Conservation (phyloP, 208 protist genomes). For the Leishmania guyanensis region DNA sequence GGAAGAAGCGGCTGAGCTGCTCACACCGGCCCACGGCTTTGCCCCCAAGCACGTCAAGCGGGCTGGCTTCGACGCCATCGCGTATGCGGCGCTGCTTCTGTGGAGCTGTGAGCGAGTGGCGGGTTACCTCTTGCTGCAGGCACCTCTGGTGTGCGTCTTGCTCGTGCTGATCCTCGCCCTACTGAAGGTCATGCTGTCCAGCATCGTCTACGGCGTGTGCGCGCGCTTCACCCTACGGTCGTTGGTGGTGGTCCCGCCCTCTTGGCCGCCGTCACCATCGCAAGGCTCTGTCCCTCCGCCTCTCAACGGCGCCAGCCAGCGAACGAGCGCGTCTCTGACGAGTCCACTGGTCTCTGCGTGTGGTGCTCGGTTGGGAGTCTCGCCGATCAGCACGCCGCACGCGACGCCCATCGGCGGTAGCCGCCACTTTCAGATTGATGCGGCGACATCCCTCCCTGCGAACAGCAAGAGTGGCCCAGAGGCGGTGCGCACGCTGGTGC, state of each 20-base stretch:
- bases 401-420: conserved; percentile 1
- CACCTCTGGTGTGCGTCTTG: conserved; percentile 34
- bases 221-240: conserved; percentile 19
- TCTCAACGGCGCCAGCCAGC: background rate
- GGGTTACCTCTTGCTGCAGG: conserved; percentile 21
- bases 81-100: conserved; percentile 49
- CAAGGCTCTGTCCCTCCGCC: background rate
- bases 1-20: conserved; percentile 16
- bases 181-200: conserved; percentile 30
- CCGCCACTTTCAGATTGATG: background rate
- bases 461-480: background rate
- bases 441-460: background rate
- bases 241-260: conserved; percentile 7
- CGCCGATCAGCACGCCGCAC: conserved; percentile 9
- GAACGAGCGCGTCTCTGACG: background rate
- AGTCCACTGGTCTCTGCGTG: background rate
- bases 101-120: conserved; percentile 42
- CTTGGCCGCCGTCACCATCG: background rate
- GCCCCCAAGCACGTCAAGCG: conserved; percentile 48
- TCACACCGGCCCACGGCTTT: conserved; percentile 44
- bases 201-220: conserved; percentile 13
- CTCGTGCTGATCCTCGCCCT: conserved; percentile 25
- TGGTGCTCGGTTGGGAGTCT: conserved; percentile 10
- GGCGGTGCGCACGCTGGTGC: conserved; percentile 4
- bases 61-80: conserved; percentile 41